Evolutionary conservation across 164 flowering plant genomes (phyloP).

Genomic region (Vitis rotundifolia): DNA sequence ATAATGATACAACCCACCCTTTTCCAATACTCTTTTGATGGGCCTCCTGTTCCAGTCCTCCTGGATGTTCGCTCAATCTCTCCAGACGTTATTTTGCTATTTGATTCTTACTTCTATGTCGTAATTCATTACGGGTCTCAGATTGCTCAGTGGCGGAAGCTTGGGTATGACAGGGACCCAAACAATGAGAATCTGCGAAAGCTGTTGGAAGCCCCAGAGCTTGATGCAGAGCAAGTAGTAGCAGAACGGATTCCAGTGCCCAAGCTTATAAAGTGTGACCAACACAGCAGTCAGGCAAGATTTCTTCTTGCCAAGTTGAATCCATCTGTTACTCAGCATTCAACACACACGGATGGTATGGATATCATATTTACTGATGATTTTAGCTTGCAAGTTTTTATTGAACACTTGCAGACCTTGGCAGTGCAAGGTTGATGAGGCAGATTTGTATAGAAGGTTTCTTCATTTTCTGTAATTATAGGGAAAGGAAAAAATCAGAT

Average conservation of each 20-base stretch:
- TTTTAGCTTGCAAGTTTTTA: conserved; percentile 79
- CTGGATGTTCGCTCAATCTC: conserved; percentile 78
- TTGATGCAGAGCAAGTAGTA: conserved; percentile 73
- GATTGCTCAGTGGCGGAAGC: conserved; percentile 86
- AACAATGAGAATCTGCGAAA: conserved; percentile 76
- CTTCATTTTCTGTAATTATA: neutral
- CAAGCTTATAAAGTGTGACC: conserved; percentile 77
- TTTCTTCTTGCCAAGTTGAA: conserved; percentile 92
- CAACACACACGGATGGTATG: conserved; percentile 44
- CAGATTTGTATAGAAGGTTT: neutral
- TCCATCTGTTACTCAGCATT: conserved; percentile 83
- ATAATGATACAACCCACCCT: conserved; percentile 95
- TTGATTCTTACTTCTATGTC: conserved; percentile 85
- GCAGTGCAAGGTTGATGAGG: conserved; percentile 75
- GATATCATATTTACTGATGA: conserved; percentile 89
- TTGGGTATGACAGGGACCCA: conserved; percentile 74
- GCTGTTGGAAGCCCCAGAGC: conserved; percentile 76
- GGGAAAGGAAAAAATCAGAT: neutral
- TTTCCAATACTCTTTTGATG: conserved; percentile 76
- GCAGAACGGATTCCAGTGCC: conserved; percentile 81
- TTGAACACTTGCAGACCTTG: conserved; percentile 75
- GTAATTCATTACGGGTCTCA: conserved; percentile 86
- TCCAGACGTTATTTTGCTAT: conserved; percentile 77
- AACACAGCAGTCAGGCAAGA: conserved; percentile 89
- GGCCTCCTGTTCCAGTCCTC: conserved; percentile 84